Percentiles rank a stretch among this genome's conserved stretches.
phyloP scores from a whole-genome alignment of 2,329 filamentous ascomycete genomes.

The Fusarium staphyleae region DNA sequence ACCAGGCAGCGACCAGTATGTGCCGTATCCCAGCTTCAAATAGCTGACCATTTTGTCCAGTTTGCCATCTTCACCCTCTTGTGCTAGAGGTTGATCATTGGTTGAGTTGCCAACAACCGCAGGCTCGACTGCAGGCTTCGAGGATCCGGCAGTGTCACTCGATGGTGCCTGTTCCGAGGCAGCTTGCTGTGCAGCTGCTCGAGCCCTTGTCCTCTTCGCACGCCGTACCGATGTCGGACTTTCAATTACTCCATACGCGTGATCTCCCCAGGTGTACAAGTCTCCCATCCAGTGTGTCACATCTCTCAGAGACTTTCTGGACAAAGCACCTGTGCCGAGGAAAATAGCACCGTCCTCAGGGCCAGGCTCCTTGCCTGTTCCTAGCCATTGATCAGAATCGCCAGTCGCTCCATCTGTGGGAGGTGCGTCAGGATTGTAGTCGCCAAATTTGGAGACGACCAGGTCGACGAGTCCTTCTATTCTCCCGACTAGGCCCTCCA shows the following conservation, averaged over 20 bases:
- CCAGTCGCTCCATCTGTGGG: constrained; percentile 35
- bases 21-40: constrained; percentile 71
- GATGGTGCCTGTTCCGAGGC: constrained; percentile 1
- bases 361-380: constrained; percentile 70
- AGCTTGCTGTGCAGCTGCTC: constrained; percentile 15
- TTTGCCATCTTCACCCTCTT: constrained; percentile 45
- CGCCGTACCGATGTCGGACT: constrained; percentile 74
- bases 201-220: constrained; percentile 49
- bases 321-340: constrained; percentile 77
- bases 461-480: constrained; percentile 88
- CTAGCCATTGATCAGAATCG: constrained; percentile 68
- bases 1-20: constrained; percentile 64
- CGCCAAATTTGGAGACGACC: constrained; percentile 84
- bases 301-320: constrained; percentile 72
- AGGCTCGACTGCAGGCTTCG: constrained; percentile 1
- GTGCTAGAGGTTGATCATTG: constrained; percentile 28
- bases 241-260: constrained; percentile 84
- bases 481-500: constrained; percentile 83
- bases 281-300: constrained; percentile 88
- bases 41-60: constrained; percentile 67
- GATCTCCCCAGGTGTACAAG: constrained; percentile 81
- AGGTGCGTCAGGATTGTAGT: constrained; percentile 44
- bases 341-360: constrained; percentile 87
- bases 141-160: constrained; percentile 1
- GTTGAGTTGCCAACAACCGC: not conserved